Evolutionary conservation across 371 early-diverging fungal species (phyloP).

Genomic region (Thermomucor indicae-seudaticae): DNA sequence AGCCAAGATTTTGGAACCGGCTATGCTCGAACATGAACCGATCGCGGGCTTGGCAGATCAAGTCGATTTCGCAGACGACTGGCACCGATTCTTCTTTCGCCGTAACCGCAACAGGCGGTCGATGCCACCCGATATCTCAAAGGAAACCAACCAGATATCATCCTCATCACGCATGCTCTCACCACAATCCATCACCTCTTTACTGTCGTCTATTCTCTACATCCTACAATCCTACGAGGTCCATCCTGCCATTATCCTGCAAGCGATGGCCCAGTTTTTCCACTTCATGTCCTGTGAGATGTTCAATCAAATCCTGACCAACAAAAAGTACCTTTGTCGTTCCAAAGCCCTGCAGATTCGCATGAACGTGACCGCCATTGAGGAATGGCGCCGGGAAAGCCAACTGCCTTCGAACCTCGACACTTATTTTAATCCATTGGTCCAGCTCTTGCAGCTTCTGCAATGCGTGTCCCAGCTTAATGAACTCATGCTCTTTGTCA

Average conservation of each 20-base stretch:
- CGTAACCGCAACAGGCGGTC: conserved; percentile 13
- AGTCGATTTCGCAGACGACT: conserved; percentile 65
- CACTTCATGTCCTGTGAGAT: conserved; percentile 71
- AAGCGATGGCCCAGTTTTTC: conserved; percentile 69
- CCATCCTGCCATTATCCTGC: conserved; percentile 68
- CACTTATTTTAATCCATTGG: conserved; percentile 53
- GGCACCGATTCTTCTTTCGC: conserved; percentile 38
- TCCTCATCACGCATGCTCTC: conserved; percentile 21
- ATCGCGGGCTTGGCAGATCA: conserved; percentile 61
- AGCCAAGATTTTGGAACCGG: conserved; percentile 59
- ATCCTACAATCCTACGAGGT: conserved; percentile 60
- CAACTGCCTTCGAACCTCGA: conserved; percentile 23
- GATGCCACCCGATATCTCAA: background rate
- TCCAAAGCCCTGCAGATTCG: conserved; percentile 81
- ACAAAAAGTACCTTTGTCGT: conserved; percentile 71
- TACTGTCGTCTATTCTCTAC: conserved; percentile 57
- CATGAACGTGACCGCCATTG: conserved; percentile 74
- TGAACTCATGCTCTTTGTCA: conserved; percentile 66
- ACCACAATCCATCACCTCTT: conserved; percentile 59
- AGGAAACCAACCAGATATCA: conserved; percentile 3
- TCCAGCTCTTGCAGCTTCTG: conserved; percentile 81
- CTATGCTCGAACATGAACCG: conserved; percentile 73
- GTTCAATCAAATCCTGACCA: conserved; percentile 79
- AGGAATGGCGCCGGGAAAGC: conserved; percentile 75
- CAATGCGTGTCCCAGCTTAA: conserved; percentile 72